Evolutionary conservation across 2,329 filamentous ascomycete species (phyloP), one percentile per base, ranked within the genome.

Genomic region (Aulographum hederae): DNA sequence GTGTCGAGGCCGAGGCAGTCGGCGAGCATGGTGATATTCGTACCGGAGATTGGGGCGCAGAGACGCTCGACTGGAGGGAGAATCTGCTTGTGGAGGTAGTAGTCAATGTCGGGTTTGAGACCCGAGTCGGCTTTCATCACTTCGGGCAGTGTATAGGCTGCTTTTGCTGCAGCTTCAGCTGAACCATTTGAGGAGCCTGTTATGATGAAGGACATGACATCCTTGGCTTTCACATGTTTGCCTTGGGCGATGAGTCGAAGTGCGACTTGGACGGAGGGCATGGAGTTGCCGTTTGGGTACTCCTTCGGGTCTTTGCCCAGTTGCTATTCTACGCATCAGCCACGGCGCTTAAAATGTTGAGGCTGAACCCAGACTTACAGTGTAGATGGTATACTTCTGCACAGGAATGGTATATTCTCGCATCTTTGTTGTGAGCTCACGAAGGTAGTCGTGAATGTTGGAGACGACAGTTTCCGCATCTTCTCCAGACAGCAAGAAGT

Each of bases 1-100:
- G 81, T 73, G 52, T 98, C 89, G 17, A 98, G 73, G 2, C 89
- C 89, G 11, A 98, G 70, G 50, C 89, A 92, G 50, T 94, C 85
- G 2, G 89, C 89, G 6, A 98, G 67, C 40, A 85, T 75, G 2
- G 81, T 72, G 5, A 86, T 78, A 39, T 93, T 91, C 2, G 89
- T 98, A 36, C 89, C 89, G 11, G 72, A 71, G 45, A 98, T 94
- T 37, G 92, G 93, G 38, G 86, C 89, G 51, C 89, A 98, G 15
- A 98, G 73, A 65, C 89, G 81, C 58, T 98, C 89, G 17, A 98
- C 89, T 0, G 89, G 89, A 8, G 89, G 89, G 56, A 98, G 82
- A 36, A 98, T 94, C 54, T 98, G 89, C 61, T 98, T 98, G 60
- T 82, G 78, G 25, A 98, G 71, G 53, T 98, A 98, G 69, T 85